Evolutionary conservation across 2,329 filamentous ascomycete genomes (phyloP).

Genomic region (Nothopassalora personata): DNA sequence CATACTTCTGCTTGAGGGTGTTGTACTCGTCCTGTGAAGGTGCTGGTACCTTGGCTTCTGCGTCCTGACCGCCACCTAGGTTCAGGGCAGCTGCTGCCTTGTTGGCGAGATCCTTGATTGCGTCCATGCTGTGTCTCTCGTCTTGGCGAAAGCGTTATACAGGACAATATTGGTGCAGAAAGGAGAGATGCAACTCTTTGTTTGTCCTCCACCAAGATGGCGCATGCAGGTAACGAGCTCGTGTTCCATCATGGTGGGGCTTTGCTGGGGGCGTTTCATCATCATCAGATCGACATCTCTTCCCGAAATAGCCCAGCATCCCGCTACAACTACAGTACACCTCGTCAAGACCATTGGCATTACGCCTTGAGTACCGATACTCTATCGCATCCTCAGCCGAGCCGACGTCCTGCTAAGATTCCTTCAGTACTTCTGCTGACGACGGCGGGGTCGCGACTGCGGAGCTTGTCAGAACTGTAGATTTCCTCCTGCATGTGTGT

Average conservation of each 20-base stretch:
- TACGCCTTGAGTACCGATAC: no score
- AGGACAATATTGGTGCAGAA: background rate
- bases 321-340: no score
- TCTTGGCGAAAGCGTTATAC: background rate
- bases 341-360: no score
- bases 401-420: no score
- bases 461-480: no score
- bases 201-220: background rate
- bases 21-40: conserved; percentile 63
- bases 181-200: background rate
- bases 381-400: no score
- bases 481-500: no score
- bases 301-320: no score
- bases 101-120: conserved; percentile 20
- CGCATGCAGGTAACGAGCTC: background rate
- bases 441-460: no score
- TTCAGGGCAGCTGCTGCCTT: conserved; percentile 20
- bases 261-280: background rate
- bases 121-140: conserved; percentile 13
- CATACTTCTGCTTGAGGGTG: conserved; percentile 66
- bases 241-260: background rate
- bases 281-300: background rate
- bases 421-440: no score
- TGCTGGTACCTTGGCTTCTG: conserved; percentile 39
- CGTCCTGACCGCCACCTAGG: conserved; percentile 17